These are phyloP conservation scores for Coemansia sp. DNA, from an alignment of 371 early-diverging fungal genomes.

Conservation along the genomic window DNA sequence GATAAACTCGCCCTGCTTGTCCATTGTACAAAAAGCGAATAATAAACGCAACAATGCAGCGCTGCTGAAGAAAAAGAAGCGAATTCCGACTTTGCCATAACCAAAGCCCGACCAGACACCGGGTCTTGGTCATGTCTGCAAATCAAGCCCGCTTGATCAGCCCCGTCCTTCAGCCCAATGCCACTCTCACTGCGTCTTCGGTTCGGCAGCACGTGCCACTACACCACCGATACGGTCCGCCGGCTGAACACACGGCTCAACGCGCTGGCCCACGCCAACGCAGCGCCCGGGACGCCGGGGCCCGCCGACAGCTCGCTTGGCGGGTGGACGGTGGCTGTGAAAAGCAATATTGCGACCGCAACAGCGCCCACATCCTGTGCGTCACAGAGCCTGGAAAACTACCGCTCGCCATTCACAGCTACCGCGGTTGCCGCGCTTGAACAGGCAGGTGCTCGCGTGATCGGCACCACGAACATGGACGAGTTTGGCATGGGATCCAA, in stretches of 20 bases:
- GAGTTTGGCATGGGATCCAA: slow-evolving; percentile 96
- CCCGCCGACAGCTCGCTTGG: slow-evolving; percentile 14
- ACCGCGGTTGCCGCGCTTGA: slow-evolving; percentile 67
- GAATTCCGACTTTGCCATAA: too few relatives aligned
- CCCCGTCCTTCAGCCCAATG: neutral
- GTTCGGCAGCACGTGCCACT: neutral
- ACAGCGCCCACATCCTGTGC: slow-evolving; percentile 25
- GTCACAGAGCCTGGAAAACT: slow-evolving; percentile 42
- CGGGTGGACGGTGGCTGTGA: slow-evolving; percentile 36
- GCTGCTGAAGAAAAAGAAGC: too few relatives aligned
- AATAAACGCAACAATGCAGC: neutral
- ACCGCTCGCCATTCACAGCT: slow-evolving; percentile 74
- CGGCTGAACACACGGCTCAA: slow-evolving; percentile 25
- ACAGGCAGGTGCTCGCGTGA: slow-evolving; percentile 66
- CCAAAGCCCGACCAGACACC: too few relatives aligned
- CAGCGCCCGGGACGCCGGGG: too few relatives aligned
- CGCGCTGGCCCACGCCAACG: slow-evolving; percentile 9
- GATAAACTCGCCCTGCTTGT: slow-evolving; percentile 38
- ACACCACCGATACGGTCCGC: slow-evolving; percentile 11
- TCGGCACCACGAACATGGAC: slow-evolving; percentile 94
- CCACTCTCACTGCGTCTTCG: too few relatives aligned
- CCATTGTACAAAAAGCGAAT: slow-evolving; percentile 16
- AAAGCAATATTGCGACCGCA: slow-evolving; percentile 29
- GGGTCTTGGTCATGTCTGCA: too few relatives aligned
- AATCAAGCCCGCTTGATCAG: too few relatives aligned